A percentile compares a stretch with the other conserved stretches of the same genome.
phyloP scores from a whole-genome alignment of 257 asterid species.

The Hygrophila difformis region DNA sequence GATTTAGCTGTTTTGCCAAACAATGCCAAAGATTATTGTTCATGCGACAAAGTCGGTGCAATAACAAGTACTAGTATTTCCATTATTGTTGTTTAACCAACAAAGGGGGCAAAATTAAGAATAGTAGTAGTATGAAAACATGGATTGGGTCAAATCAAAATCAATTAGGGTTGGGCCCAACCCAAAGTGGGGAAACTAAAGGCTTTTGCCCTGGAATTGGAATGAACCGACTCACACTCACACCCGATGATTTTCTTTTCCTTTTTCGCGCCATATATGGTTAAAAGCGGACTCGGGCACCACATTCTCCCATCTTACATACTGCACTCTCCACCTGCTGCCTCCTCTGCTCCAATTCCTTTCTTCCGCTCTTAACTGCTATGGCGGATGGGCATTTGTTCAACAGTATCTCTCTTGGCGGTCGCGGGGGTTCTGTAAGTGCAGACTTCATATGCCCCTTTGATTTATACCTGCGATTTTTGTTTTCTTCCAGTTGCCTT shows the following conservation, averaged over 20 bases:
- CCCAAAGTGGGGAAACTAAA: too few relatives aligned
- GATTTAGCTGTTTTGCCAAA: too few relatives aligned
- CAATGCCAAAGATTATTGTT: too few relatives aligned
- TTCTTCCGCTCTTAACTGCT: background rate
- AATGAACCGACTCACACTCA: constrained; percentile 18
- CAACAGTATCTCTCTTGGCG: constrained; percentile 3
- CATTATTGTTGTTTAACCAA: too few relatives aligned
- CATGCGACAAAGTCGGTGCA: too few relatives aligned
- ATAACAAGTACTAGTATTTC: too few relatives aligned
- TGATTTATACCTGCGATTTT: background rate
- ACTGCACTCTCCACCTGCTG: background rate
- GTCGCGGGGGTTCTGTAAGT: constrained; percentile 4
- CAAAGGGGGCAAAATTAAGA: too few relatives aligned
- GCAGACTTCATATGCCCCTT: background rate
- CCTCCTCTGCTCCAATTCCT: background rate
- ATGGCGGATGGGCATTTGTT: constrained; percentile 5
- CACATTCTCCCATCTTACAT: background rate
- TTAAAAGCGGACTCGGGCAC: constrained; percentile 11
- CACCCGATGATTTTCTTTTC: constrained; percentile 15
- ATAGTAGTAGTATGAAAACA: too few relatives aligned
- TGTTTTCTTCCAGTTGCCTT: background rate
- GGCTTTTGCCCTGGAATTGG: too few relatives aligned
- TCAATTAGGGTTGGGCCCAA: too few relatives aligned
- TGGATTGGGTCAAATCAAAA: too few relatives aligned
- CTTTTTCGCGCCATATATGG: constrained; percentile 35